Conservation (phyloP, 2,329 filamentous ascomycete species). For the Talaromyces amestolkiae region DNA sequence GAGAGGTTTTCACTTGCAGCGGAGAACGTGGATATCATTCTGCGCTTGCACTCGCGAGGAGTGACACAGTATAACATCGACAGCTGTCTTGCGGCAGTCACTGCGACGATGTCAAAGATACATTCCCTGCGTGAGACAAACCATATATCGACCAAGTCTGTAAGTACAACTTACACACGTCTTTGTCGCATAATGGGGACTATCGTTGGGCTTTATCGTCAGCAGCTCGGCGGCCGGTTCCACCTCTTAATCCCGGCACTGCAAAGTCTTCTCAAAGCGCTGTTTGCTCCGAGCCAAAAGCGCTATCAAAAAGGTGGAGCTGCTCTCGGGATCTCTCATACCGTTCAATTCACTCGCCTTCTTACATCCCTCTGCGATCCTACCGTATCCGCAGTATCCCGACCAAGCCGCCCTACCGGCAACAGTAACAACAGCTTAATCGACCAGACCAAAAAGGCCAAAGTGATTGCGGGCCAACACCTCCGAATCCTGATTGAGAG, state of each 20-base stretch:
- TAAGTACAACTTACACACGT: slow-evolving; percentile 50
- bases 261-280: slow-evolving; percentile 53
- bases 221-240: slow-evolving; percentile 59
- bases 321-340: slow-evolving; percentile 44
- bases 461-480: slow-evolving; percentile 57
- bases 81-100: slow-evolving; percentile 39
- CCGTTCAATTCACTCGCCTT: slow-evolving; percentile 53
- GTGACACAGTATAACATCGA: slow-evolving; percentile 49
- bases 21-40: slow-evolving; percentile 40
- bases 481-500: slow-evolving; percentile 57
- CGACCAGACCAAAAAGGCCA: slow-evolving; percentile 59
- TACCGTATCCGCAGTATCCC: slow-evolving; percentile 55
- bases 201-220: slow-evolving; percentile 57
- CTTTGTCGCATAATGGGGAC: slow-evolving; percentile 54
- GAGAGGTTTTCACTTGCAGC: slow-evolving; percentile 42
- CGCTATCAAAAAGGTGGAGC: slow-evolving; percentile 25
- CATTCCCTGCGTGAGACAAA: slow-evolving; percentile 19
- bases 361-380: slow-evolving; percentile 62
- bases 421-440: slow-evolving; percentile 49
- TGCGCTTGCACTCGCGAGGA: slow-evolving; percentile 41
- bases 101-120: slow-evolving; percentile 22
- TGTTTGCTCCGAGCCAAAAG: slow-evolving; percentile 52
- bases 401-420: slow-evolving; percentile 30
- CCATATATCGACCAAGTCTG: slow-evolving; percentile 32
- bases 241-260: slow-evolving; percentile 58